Base-by-base conservation (phyloP, 176 grass and related monocot genomes). In the Metroxylon sagu region DNA sequence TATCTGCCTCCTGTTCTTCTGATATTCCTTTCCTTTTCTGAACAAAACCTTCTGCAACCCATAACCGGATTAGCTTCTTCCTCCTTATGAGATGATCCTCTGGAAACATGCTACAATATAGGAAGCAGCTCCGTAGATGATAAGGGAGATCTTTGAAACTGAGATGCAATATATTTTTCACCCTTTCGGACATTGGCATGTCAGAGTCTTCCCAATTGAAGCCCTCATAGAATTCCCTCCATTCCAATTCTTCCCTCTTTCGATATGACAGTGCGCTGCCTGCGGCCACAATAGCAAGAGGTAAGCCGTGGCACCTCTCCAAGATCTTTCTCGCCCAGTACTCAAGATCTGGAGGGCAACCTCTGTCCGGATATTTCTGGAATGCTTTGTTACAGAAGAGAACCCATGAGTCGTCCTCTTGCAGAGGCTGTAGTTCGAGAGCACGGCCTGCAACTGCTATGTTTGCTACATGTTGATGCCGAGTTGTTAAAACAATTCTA, bases 41-140 rank as follows among this genome's bases (percentile, higher is more conserved):
- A 14, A 77, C 49, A 70, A 77, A 76, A 19, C 64, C 54, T 78
- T 78, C 67, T 10, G 67, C 75, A 72, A 78, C 54, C 75, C 67
- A 78, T 5, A 60, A 64, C 5, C 61, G 18, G 15, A 79, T 50
- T 51, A 73, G 56, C 14, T 26, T 39, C 27, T 71, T 62, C 59
- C 62, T 79, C 25, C 17, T 49, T 15, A 79, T 56, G 17, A 53
- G 26, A 30, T 73, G 48, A 73, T 73, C 76, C 65, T 73, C 69
- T 12, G 61, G 69, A 18, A 79, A 79, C 52, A 79, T 19, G 70
- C 69, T 59, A 10, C 69, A 79, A 29, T 60, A 65, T 4, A 79
- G 2, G 25, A 73, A 79, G 50, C 76, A 79, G 50, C 66, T 73
- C 54, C 56, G 49, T 5, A 79, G 26, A 10, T 79, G 54, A 29